These are phyloP conservation scores for Sonneratia alba DNA, from an alignment of 345 rosid genomes.

Conservation along the genomic window DNA sequence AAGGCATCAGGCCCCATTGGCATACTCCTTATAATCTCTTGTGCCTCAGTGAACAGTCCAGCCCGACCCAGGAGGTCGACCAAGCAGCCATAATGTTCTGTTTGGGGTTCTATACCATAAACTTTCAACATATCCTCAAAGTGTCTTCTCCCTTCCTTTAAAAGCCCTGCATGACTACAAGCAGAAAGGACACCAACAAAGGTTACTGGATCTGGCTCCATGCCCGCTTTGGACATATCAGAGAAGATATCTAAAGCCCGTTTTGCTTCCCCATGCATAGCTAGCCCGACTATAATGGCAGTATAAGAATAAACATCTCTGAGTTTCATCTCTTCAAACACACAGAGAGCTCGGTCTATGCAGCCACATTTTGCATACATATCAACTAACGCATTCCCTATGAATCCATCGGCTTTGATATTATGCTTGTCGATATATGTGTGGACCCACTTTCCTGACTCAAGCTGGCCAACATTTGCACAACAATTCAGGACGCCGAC, in stretches of 20 bases:
- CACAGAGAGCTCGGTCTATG: slow-evolving; percentile 24
- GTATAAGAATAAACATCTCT: slow-evolving; percentile 42
- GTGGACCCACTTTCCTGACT: slow-evolving; percentile 46
- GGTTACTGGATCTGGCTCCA: slow-evolving; percentile 40
- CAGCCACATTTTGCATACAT: slow-evolving; percentile 59
- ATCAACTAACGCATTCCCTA: slow-evolving; percentile 43
- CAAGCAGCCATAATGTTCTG: slow-evolving; percentile 47
- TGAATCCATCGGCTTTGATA: slow-evolving; percentile 27
- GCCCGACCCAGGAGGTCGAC: slow-evolving; percentile 55
- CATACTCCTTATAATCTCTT: slow-evolving; percentile 32
- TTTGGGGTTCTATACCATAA: slow-evolving; percentile 38
- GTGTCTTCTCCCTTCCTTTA: slow-evolving; percentile 32
- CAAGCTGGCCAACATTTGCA: slow-evolving; percentile 37
- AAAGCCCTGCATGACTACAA: slow-evolving; percentile 44
- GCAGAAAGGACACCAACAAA: slow-evolving; percentile 44
- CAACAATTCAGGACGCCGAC: slow-evolving; percentile 37
- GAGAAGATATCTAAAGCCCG: slow-evolving; percentile 30
- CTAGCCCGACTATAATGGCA: slow-evolving; percentile 40
- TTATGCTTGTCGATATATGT: slow-evolving; percentile 26
- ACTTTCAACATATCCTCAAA: slow-evolving; percentile 37
- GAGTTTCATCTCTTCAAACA: slow-evolving; percentile 28
- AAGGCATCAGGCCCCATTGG: slow-evolving; percentile 38
- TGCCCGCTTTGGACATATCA: slow-evolving; percentile 29
- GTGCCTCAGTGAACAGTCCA: slow-evolving; percentile 31
- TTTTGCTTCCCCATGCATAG: slow-evolving; percentile 42